Evolutionary conservation across 1,284 basidiomycete genomes (phyloP), one percentile per base, ranked within the genome.

Genomic region (Apiotrichum siamense): DNA sequence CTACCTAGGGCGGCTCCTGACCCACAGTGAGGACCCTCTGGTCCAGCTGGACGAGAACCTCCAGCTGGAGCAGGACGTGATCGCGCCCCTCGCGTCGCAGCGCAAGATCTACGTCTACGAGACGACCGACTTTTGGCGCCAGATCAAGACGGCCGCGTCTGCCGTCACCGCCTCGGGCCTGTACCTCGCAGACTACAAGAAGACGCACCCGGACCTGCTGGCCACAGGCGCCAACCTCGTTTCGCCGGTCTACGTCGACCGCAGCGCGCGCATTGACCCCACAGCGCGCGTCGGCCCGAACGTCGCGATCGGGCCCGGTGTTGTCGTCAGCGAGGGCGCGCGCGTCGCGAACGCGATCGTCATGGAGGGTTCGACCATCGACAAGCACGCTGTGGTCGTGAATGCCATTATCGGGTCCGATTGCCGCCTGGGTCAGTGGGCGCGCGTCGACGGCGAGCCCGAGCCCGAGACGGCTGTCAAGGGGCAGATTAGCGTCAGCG

Each of bases 81-180:
- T 79, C 40, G 75, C 74, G 7, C 77, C 77, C 12, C 65, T 79
- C 6, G 75, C 76, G 2, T 70, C 73, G 13, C 50, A 61, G 29
- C 67, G 67, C 52, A 78, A 78, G 65, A 73, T 79, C 51, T 77
- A 73, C 55, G 78, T 77, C 9, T 77, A 74, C 69, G 70, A 75
- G 61, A 74, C 73, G n/a, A 66, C 59, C 15, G 70, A 75, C 37
- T 76, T 76, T 55, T 79, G 77, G 77, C 64, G 74, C 29, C 77
- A 78, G 58, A 77, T 79, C 69, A 79, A 79, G 71, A 74, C 73
- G 18, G 77, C 77, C 39, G 77, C 75, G 69, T 76, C 75, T 27
- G 77, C 77, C 23, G 72, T 79, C 24, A 75, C 77, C 2, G 78
- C 78, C 33, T 75, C 74, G 33, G 70, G 73, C 4, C 73, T 78